Evolutionary conservation across 2,329 filamentous ascomycete species (phyloP), one percentile per base, ranked within the genome.

Genomic region (Aulographum hederae): DNA sequence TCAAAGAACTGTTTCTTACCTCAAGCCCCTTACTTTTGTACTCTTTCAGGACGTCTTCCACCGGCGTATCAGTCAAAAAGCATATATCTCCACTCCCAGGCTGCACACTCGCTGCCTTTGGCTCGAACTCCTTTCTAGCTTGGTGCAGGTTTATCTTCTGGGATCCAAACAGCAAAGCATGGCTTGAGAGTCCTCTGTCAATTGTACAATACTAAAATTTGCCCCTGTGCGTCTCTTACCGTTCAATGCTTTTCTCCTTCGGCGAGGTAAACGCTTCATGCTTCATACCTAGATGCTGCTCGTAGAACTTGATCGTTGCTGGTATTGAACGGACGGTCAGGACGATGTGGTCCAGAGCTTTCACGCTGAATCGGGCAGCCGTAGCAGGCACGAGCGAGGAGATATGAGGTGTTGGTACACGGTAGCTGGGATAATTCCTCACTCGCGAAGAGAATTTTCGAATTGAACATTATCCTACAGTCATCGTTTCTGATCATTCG

Each of bases 141-240:
- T 67, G 55, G 41, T 74, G 69, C 2, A 75, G 56, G 37, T 74
- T 74, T 35, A 74, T 66, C 47, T 74, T 74, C 37, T 70, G 66
- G 1, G 39, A 43, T 20, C 68, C 70, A 39, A 73, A 74, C 4
- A 57, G 48, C 12, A 74, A 54, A 0, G 67, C 66, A 35, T 66
- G 58, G 10, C 69, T 60, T 31, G 10, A 6, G 18, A 31, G 16
- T 10, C 11, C 8, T 20, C 6, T 10, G 18, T n/a, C 18, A 32
- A 17, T 8, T 10, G 8, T 28, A 14, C 20, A 28, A 8, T 30
- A 6, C 10, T 10, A 16, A 10, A 28, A 8, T 25, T 25, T 8
- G n/a, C 30, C 6, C 12, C 6, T 11, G 14, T 17, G 20, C 8
- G 8, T 10, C n/a, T 32, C 32, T 8, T 34, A 32, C 38, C 39